Percentiles rank a stretch among this genome's conserved stretches.
phyloP scores from a whole-genome alignment of 371 early-diverging fungal species.

The Apophysomyces sp. region DNA sequence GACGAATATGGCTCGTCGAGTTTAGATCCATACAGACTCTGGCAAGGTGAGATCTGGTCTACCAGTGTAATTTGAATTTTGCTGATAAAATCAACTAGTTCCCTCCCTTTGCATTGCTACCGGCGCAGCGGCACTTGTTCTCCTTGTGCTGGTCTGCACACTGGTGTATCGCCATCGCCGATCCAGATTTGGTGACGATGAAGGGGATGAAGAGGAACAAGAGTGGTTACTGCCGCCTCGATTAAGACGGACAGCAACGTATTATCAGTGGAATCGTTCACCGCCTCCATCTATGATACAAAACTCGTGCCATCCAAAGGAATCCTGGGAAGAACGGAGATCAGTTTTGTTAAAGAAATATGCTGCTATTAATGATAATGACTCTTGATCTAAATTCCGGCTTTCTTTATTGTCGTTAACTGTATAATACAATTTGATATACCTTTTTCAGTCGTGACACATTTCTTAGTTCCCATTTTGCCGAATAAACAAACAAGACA shows the following conservation, averaged over 20 bases:
- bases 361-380: constrained; percentile 11
- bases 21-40: background rate
- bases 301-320: constrained; percentile 6
- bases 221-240: constrained; percentile 6
- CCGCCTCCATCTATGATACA: constrained; percentile 12
- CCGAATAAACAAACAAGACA: too few relatives aligned
- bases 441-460: too few relatives aligned
- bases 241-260: constrained; percentile 27
- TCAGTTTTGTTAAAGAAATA: constrained; percentile 24
- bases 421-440: too few relatives aligned
- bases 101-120: background rate
- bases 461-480: too few relatives aligned
- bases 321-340: constrained; percentile 29
- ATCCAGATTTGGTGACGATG: background rate
- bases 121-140: background rate
- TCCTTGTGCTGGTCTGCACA: background rate
- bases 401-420: too few relatives aligned
- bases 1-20: background rate
- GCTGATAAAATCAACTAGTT: background rate
- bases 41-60: background rate
- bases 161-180: background rate
- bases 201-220: constrained; percentile 22
- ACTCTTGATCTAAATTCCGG: too few relatives aligned
- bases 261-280: constrained; percentile 39
- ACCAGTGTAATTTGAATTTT: background rate